Conservation (phyloP, 441 rosid genomes). For the Kokia cookei region DNA sequence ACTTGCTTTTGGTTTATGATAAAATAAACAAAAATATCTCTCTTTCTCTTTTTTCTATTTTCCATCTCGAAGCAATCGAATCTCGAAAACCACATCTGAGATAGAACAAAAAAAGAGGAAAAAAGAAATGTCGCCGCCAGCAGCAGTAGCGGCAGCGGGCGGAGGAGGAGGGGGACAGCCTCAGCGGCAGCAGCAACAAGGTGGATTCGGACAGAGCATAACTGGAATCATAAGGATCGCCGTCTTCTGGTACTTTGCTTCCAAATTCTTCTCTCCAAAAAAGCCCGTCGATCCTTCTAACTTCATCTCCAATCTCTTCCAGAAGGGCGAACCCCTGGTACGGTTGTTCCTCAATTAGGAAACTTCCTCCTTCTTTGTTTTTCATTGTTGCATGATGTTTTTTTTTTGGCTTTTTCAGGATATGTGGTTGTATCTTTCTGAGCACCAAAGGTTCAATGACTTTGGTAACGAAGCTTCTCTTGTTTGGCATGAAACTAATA, state of each 20-base stretch:
- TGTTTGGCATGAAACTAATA: slow-evolving; percentile 85
- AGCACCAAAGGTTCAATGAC: slow-evolving; percentile 55
- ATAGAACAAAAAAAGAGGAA: not conserved
- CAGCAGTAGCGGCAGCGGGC: slow-evolving; percentile 10
- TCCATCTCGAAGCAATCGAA: not conserved
- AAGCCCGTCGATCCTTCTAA: slow-evolving; percentile 51
- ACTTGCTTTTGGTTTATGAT: too few relatives aligned
- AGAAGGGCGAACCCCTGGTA: slow-evolving; percentile 75
- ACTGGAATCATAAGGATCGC: slow-evolving; percentile 83
- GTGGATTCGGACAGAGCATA: slow-evolving; percentile 60
- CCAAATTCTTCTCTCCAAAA: slow-evolving; percentile 81
- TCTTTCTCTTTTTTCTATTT: not conserved
- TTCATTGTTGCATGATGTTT: not conserved
- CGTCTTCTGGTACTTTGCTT: slow-evolving; percentile 85
- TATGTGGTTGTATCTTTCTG: slow-evolving; percentile 94
- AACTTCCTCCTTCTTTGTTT: too few relatives aligned
- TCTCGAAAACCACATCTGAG: slow-evolving; percentile 5
- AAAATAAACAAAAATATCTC: too few relatives aligned
- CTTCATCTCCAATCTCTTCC: slow-evolving; percentile 75
- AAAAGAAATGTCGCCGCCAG: slow-evolving; percentile 52
- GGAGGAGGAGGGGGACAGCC: slow-evolving; percentile 27
- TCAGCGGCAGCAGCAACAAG: slow-evolving; percentile 41
- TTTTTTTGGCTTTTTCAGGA: slow-evolving; percentile 39
- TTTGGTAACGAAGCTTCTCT: slow-evolving; percentile 70
- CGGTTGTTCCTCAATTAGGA: not conserved